Evolutionary conservation across 2,329 filamentous ascomycete species (phyloP).

Genomic region (Cordyceps fumosorosea): DNA sequence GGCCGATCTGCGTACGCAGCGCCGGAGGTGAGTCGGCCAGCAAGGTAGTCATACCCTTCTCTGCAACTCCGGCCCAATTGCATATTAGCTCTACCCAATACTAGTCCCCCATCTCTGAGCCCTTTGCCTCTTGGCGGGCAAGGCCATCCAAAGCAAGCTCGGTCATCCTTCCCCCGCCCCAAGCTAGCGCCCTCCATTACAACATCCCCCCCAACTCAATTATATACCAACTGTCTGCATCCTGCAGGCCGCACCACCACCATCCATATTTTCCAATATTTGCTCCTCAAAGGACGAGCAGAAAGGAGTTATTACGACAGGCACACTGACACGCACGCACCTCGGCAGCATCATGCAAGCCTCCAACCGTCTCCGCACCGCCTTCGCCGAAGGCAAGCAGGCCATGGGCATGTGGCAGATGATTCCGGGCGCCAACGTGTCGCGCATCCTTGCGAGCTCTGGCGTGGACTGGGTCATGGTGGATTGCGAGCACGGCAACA

Average conservation of each 20-base stretch:
- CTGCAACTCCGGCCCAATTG: not conserved
- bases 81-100: not conserved
- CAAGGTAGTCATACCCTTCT: not conserved
- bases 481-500: constrained; percentile 47
- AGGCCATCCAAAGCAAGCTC: not conserved
- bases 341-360: constrained; percentile 29
- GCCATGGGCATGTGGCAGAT: constrained; percentile 58
- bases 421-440: constrained; percentile 53
- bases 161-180: not conserved
- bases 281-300: not conserved
- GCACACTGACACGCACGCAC: not conserved
- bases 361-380: constrained; percentile 42
- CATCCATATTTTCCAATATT: not conserved
- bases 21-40: not conserved
- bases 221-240: not conserved
- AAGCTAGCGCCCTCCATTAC: constrained; percentile 1
- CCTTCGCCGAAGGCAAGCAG: constrained; percentile 41
- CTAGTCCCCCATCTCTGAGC: not conserved
- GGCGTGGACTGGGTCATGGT: constrained; percentile 63
- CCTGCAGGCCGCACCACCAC: not conserved
- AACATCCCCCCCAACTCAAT: not conserved
- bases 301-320: not conserved
- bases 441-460: constrained; percentile 50
- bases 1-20: not conserved
- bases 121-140: not conserved